phyloP scores from a whole-genome alignment of 1,284 basidiomycete species.

The Abortiporus biennis region DNA sequence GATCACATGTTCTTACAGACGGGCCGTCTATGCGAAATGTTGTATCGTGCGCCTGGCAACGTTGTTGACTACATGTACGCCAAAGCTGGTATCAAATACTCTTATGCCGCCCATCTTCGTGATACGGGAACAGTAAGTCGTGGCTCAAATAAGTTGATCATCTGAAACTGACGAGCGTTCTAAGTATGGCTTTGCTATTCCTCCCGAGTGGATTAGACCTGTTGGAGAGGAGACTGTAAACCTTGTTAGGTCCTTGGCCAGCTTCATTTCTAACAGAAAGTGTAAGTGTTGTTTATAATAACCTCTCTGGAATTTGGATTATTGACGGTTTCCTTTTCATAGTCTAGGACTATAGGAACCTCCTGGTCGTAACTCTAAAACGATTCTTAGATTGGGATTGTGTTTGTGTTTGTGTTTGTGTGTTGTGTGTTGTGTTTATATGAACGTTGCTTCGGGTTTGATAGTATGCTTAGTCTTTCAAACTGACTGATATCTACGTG shows the following conservation, averaged over 20 bases:
- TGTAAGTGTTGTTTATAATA: constrained; percentile 12
- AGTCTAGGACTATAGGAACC: too few species aligned
- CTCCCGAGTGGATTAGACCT: constrained; percentile 67
- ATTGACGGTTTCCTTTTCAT: too few species aligned
- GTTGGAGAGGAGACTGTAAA: constrained; percentile 71
- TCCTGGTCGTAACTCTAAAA: too few species aligned
- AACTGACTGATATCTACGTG: too few species aligned
- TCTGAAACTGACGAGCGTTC: constrained; percentile 2
- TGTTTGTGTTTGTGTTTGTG: too few species aligned
- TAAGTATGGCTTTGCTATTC: constrained; percentile 80
- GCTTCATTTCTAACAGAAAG: constrained; percentile 46
- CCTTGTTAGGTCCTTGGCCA: constrained; percentile 61
- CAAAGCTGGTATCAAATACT: constrained; percentile 60
- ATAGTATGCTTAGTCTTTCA: too few species aligned
- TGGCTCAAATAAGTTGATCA: constrained; percentile 5
- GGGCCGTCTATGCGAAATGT: constrained; percentile 61
- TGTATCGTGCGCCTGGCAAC: constrained; percentile 71
- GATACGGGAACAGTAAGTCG: constrained; percentile 75
- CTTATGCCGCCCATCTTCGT: constrained; percentile 72
- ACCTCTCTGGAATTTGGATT: too few species aligned
- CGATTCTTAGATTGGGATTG: too few species aligned
- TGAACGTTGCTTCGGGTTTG: too few species aligned
- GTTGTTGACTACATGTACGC: constrained; percentile 75
- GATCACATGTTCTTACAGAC: constrained; percentile 29
- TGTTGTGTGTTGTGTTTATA: too few species aligned